A percentile compares a stretch with the other conserved stretches of the same genome.
These are phyloP conservation scores for Byssothecium circinans DNA, from an alignment of 2,329 filamentous ascomycete genomes.

Conservation along the genomic window DNA sequence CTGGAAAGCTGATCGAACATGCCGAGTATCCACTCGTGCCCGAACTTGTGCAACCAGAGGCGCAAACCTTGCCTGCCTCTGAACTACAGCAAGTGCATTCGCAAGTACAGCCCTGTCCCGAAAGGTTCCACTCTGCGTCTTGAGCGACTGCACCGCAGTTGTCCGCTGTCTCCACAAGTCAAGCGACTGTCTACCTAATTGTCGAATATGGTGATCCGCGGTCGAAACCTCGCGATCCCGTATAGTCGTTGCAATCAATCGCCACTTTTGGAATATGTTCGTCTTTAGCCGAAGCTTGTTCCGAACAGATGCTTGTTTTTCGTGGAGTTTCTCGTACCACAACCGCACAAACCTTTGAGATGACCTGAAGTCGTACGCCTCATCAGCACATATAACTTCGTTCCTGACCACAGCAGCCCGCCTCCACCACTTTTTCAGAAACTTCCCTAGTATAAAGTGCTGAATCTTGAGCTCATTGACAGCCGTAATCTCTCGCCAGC, in stretches of 20 bases:
- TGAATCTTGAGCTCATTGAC: conserved; percentile 60
- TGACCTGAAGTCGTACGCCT: conserved; percentile 37
- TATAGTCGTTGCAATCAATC: conserved; percentile 24
- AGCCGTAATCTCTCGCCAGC: conserved; percentile 67
- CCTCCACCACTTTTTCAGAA: conserved; percentile 57
- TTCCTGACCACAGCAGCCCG: conserved; percentile 42
- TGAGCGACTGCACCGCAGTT: conserved; percentile 25
- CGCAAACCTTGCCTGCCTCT: conserved; percentile 47
- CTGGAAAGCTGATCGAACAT: conserved; percentile 51
- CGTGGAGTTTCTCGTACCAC: conserved; percentile 45
- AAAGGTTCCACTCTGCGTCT: conserved; percentile 42
- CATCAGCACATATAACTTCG: conserved; percentile 37
- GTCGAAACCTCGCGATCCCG: conserved; percentile 31
- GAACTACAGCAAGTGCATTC: conserved; percentile 25
- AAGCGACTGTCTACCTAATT: conserved; percentile 31
- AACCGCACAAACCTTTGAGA: conserved; percentile 33
- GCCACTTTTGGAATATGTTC: conserved; percentile 31
- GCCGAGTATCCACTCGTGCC: conserved; percentile 47
- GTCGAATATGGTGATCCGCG: conserved; percentile 20
- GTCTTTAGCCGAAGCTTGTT: conserved; percentile 31
- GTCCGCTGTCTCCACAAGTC: conserved; percentile 24
- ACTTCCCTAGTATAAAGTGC: conserved; percentile 57
- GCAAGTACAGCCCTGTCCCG: conserved; percentile 24
- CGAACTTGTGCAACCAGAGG: conserved; percentile 50
- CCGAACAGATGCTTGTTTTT: conserved; percentile 38